Percentiles rank a stretch among this genome's conserved stretches.
These are phyloP conservation scores for Fusarium sp. DNA, from an alignment of 2,329 filamentous ascomycete genomes.

Conservation along the genomic window DNA sequence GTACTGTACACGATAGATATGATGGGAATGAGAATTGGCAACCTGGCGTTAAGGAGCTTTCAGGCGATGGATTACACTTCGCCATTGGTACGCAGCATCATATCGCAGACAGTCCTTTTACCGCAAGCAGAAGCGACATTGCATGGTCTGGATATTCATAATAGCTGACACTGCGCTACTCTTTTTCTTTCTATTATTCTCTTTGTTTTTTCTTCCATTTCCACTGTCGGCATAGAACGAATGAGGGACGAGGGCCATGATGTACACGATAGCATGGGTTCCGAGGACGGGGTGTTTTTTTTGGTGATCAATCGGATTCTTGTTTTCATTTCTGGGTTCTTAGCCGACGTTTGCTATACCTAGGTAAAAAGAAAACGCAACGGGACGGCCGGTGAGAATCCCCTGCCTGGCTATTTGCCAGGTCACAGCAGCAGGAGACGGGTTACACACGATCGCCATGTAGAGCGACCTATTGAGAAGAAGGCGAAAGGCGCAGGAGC, in stretches of 20 bases:
- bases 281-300: constrained; percentile 22
- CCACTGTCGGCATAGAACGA: constrained; percentile 24
- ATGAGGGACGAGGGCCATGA: constrained; percentile 36
- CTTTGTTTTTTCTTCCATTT: neutral
- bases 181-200: constrained; percentile 1
- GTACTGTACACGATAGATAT: constrained; percentile 40
- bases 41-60: constrained; percentile 38
- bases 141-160: constrained; percentile 5
- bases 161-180: constrained; percentile 4
- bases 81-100: no score
- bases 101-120: constrained; percentile 1
- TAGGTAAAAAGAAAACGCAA: neutral
- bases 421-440: constrained; percentile 3
- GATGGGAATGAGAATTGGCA: constrained; percentile 18
- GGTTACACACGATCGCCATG: constrained; percentile 5
- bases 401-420: constrained; percentile 2
- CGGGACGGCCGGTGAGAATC: neutral
- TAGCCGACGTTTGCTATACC: constrained; percentile 4
- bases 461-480: neutral
- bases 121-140: constrained; percentile 17
- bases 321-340: constrained; percentile 15
- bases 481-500: neutral
- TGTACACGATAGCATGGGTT: constrained; percentile 44
- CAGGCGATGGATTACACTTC: constrained; percentile 12
- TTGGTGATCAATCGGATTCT: constrained; percentile 13